Base-by-base conservation (phyloP, 2,329 filamentous ascomycete species). In the Diaporthe citrichinensis region DNA sequence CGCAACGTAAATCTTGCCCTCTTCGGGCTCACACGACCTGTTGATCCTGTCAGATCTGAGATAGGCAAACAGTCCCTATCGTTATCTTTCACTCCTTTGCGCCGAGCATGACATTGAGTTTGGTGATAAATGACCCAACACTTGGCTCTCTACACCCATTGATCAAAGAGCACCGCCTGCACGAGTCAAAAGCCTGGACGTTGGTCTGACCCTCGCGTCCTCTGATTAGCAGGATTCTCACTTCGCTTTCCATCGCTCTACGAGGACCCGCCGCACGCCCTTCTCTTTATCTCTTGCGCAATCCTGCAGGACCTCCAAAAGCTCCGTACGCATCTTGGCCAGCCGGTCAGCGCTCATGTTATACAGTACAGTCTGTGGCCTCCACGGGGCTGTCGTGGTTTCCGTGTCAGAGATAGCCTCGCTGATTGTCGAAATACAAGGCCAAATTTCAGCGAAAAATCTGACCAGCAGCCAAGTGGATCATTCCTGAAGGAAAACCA, bases 221-320 rank as follows among this genome's bases (percentile, higher is more conserved):
- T 69, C 49, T 53, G 46, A 68, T 41, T 53, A 53, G 65, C 31
- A 53, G 46, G 65, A 51, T 68, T 68, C 23, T 53, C 23, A 51
- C n/a, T n/a, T 69, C 65, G 65, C 49, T 68, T 68, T 68, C 46
- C 65, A 53, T 68, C 62, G 46, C 46, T 68, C 62, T 49, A 53
- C 14, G 12, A 68, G 3, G 31, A 53, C 44, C 44, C 46, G 65
- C 65, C 46, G 20, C 8, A 39, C 28, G 23, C 44, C 31, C 12
- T 2, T 23, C n/a, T 10, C 14, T 17, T 25, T 41, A 41, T 55
- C 34, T 39, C 4, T 55, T 9, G 14, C 28, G n/a, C 23, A 53
- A 68, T 34, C 49, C 36, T 61, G 23, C 58, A 61, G 58, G 36
- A n/a, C 20, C 34, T 58, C 3, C 57, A 20, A 39, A 59, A 34